These are phyloP conservation scores for Penstemon barbatus DNA, from an alignment of 257 asterid species.

Conservation along the genomic window DNA sequence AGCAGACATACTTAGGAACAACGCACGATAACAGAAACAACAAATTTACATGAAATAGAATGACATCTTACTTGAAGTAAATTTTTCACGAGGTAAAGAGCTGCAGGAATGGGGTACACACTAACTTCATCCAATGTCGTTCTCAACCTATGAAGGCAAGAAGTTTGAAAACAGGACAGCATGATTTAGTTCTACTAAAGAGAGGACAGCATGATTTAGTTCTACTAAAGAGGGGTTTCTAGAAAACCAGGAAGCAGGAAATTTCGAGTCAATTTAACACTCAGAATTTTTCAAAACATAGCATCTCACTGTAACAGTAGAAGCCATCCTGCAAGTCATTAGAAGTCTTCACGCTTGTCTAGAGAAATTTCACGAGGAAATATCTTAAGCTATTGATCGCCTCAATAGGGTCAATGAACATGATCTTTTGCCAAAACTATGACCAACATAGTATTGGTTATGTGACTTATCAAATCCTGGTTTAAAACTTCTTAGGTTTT, in stretches of 20 bases:
- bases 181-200: slow-evolving; percentile 9
- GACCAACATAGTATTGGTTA: slow-evolving; percentile 1
- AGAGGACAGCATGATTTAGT: slow-evolving; percentile 19
- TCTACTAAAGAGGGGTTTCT: background rate
- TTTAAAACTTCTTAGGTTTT: too few species aligned
- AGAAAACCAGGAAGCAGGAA: background rate
- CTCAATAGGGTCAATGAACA: slow-evolving; percentile 12
- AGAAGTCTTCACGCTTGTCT: slow-evolving; percentile 16
- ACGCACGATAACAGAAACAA: background rate
- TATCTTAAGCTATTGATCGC: background rate
- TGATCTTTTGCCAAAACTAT: slow-evolving; percentile 4
- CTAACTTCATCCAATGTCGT: slow-evolving; percentile 95
- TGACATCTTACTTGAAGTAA: slow-evolving; percentile 76
- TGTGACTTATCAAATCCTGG: background rate
- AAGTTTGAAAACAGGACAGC: slow-evolving; percentile 24
- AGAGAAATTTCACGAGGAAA: background rate
- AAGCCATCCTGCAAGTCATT: background rate
- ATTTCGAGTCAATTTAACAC: background rate
- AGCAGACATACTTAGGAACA: slow-evolving; percentile 32
- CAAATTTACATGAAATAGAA: slow-evolving; percentile 13
- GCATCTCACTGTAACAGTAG: too few species aligned
- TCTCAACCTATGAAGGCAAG: slow-evolving; percentile 59
- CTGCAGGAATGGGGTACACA: slow-evolving; percentile 97
- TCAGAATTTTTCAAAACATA: background rate
- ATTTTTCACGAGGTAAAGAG: slow-evolving; percentile 90